Base-by-base conservation (phyloP, 768 basidiomycete species). In the Boletus rufocinnamomeus region DNA sequence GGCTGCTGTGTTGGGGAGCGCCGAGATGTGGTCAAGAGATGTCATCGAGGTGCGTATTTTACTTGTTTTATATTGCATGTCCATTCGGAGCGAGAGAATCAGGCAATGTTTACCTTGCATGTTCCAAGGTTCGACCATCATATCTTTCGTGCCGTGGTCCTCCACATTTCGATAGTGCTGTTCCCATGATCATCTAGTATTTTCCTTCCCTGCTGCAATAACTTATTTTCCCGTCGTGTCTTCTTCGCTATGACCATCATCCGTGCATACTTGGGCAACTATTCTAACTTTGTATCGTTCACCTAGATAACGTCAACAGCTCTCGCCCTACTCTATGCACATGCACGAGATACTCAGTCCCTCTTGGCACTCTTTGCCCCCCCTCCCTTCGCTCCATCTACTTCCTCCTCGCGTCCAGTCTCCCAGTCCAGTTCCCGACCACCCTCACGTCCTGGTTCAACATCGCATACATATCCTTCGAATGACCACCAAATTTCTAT, bases 21-120 rank as follows among this genome's bases (percentile, higher is more conserved):
- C 54, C 35, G 83, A 89, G 32, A 66, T 82, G 2, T 88, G 88
- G 80, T 77, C 87, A 38, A 86, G 82, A 85, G 93, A 70, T 61
- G 83, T 77, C 19, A 57, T 72, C 21, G 66, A 68, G 65, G 70
- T 72, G 54, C 35, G 69, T 52, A n/a, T 38, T 35, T 38, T n/a
- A 3, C 35, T 41, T 65, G 10, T 35, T n/a, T 53, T 54, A 47
- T 32, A 35, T 59, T 50, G n/a, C 45, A 43, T 47, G 25, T 63
- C 38, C 28, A 17, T 57, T 53, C 7, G 54, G 50, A 44, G 1
- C 44, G 30, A 45, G 50, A 32, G 34, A 34, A 45, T 30, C 44
- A 21, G 5, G 44, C 19, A 11, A 84, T 90, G 74, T 75, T 89
- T 35, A 63, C 75, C 11, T 69, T 89, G 16, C 73, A 67, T 72